Evolutionary conservation across 2,329 filamentous ascomycete genomes (phyloP).

Genomic region (Colletotrichum siamense): DNA sequence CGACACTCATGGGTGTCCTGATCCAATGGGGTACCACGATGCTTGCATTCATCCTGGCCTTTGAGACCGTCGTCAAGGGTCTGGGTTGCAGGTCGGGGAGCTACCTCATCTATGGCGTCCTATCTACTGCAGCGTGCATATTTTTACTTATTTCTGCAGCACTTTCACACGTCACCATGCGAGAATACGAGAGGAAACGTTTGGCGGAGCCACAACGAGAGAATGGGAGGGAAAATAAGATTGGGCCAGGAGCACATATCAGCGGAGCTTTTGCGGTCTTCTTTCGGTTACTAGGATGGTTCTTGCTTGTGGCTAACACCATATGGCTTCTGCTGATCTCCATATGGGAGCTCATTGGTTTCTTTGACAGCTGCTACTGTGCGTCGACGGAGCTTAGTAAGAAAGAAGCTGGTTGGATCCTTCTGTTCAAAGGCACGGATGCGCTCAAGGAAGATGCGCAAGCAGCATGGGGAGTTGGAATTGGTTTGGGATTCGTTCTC

Average conservation of each 20-base stretch:
- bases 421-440: neutral
- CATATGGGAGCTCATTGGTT: neutral
- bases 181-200: neutral
- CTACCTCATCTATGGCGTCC: neutral
- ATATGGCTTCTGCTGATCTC: neutral
- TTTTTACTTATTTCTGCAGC: accelerated
- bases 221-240: too few species aligned
- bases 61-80: neutral
- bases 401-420: neutral
- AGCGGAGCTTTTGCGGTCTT: accelerated
- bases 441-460: neutral
- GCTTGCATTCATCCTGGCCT: neutral
- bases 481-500: neutral
- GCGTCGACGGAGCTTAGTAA: neutral
- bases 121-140: accelerated
- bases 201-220: accelerated
- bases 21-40: neutral
- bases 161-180: neutral
- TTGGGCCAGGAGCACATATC: neutral
- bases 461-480: neutral
- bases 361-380: neutral
- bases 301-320: neutral
- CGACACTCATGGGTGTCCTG: neutral
- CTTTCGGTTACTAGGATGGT: accelerated
- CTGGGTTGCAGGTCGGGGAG: neutral